Conservation (phyloP, 805 yeast species). For the Ogataea degrootiae region DNA sequence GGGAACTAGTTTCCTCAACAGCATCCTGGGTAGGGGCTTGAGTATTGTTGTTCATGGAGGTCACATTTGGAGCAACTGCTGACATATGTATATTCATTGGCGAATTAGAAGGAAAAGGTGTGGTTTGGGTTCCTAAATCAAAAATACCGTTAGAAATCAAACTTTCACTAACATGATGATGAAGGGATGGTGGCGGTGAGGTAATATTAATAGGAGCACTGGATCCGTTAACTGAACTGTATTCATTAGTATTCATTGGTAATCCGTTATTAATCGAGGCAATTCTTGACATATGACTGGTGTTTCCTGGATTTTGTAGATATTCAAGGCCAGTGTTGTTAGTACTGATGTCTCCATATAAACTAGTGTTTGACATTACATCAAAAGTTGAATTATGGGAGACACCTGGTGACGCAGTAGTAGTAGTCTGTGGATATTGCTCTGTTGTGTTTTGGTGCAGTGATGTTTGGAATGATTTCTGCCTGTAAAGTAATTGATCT, state of each 20-base stretch:
- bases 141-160: constrained; percentile 5
- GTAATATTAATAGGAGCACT: constrained; percentile 2
- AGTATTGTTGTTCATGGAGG: neutral
- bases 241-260: neutral
- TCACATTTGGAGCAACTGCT: constrained; percentile 1
- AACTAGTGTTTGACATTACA: constrained; percentile 6
- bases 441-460: neutral
- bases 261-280: neutral
- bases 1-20: constrained; percentile 8
- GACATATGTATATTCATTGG: constrained; percentile 9
- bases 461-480: neutral
- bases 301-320: constrained; percentile 1
- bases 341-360: constrained; percentile 3
- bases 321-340: constrained; percentile 3
- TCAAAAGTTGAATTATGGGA: constrained; percentile 15
- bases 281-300: constrained; percentile 4
- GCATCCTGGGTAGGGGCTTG: constrained; percentile 4
- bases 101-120: constrained; percentile 14
- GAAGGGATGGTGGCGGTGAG: constrained; percentile 4
- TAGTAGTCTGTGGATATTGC: too few relatives aligned
- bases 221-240: neutral
- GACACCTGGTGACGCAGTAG: constrained; percentile 10
- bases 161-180: constrained; percentile 4
- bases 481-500: neutral
- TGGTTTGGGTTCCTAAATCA: constrained; percentile 13